Evolutionary conservation across 2,329 filamentous ascomycete species (phyloP).

Genomic region (Chaetomium strumarium): DNA sequence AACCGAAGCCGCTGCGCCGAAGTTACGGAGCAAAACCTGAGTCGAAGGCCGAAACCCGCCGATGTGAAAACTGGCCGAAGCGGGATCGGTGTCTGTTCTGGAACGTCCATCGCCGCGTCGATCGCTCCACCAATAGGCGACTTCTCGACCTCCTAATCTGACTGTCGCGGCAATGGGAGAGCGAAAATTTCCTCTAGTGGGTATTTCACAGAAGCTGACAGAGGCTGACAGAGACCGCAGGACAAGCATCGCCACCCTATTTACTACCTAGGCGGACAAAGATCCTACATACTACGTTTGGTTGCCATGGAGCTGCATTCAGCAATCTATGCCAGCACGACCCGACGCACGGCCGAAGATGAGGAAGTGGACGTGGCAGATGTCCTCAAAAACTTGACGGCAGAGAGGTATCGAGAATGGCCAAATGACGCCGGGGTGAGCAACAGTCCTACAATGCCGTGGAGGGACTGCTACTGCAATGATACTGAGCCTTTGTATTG

Average conservation of each 20-base stretch:
- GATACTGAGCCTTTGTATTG: not conserved
- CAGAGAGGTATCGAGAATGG: conserved; percentile 37
- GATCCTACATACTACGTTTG: not conserved
- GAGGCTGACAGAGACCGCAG: not conserved
- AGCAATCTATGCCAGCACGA: not conserved
- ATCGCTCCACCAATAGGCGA: no score
- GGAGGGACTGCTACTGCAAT: not conserved
- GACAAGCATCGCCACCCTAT: not conserved
- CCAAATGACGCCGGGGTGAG: conserved; percentile 44
- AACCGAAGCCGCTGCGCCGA: not conserved
- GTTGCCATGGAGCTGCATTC: not conserved
- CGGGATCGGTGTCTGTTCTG: not conserved
- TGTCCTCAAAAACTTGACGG: not conserved
- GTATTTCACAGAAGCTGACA: no score
- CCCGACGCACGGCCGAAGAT: not conserved
- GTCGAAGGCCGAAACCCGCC: not conserved
- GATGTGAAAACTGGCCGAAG: not conserved
- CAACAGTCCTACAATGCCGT: not conserved
- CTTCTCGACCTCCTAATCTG: no score
- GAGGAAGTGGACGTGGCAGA: not conserved
- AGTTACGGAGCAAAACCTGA: not conserved
- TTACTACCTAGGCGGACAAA: not conserved
- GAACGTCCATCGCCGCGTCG: not conserved
- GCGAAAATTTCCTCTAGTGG: no score
- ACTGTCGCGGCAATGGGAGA: no score